A percentile compares a stretch with the other conserved stretches of the same genome.
Conservation (phyloP, 2,329 filamentous ascomycete genomes). For the Cordyceps pruinosa region DNA sequence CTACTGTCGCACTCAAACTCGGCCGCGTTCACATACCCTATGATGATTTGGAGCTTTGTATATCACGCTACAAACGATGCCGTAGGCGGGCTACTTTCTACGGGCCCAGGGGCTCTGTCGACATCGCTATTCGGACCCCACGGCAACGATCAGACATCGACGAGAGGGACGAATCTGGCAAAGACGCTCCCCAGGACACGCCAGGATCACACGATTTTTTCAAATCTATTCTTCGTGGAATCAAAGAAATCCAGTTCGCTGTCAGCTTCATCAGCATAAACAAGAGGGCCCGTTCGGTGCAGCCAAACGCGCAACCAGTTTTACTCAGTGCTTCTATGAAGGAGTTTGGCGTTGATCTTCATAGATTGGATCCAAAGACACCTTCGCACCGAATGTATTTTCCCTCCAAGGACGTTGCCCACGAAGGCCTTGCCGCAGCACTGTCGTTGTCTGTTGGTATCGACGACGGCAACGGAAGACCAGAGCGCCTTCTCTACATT, state of each 20-base stretch:
- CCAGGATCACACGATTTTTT: conserved; percentile 91
- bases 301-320: conserved; percentile 61
- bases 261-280: conserved; percentile 85
- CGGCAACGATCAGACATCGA: conserved; percentile 59
- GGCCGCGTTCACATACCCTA: conserved; percentile 85
- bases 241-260: conserved; percentile 94
- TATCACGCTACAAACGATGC: conserved; percentile 46
- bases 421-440: conserved; percentile 87
- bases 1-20: conserved; percentile 82
- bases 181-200: conserved; percentile 66
- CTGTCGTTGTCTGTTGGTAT: conserved; percentile 88
- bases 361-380: conserved; percentile 84
- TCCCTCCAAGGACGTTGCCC: conserved; percentile 81
- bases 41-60: conserved; percentile 69
- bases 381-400: conserved; percentile 99
- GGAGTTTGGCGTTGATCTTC: conserved; percentile 87
- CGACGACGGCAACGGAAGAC: conserved; percentile 79
- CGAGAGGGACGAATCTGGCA: conserved; percentile 51
- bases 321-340: conserved; percentile 89
- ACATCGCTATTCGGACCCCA: conserved; percentile 64
- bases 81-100: conserved; percentile 30
- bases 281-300: conserved; percentile 65
- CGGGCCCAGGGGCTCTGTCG: conserved; percentile 38
- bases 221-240: conserved; percentile 80
- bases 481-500: conserved; percentile 83